Evolutionary conservation across 2,329 filamentous ascomycete genomes (phyloP).

Genomic region (Verticillium isaacii): DNA sequence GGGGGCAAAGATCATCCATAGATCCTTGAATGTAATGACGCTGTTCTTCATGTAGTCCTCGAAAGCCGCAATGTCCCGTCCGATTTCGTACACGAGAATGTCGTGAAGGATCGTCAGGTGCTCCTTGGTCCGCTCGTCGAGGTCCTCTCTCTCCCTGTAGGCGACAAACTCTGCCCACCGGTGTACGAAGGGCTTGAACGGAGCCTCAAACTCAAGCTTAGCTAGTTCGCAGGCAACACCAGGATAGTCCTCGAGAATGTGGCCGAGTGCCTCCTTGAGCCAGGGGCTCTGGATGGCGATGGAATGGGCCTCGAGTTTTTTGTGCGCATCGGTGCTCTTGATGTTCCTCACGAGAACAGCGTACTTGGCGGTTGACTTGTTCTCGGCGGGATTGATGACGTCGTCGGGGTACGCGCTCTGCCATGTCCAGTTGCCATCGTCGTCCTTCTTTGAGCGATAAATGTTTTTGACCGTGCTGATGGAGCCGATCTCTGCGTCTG

Average conservation of each 20-base stretch:
- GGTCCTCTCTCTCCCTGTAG: conserved; percentile 32
- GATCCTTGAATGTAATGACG: conserved; percentile 47
- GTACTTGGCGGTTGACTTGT: conserved; percentile 56
- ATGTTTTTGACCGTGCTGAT: conserved; percentile 35
- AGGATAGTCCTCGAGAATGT: conserved; percentile 53
- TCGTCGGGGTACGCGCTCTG: conserved; percentile 50
- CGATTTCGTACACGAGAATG: conserved; percentile 45
- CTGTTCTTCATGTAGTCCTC: conserved; percentile 48
- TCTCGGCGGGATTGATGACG: conserved; percentile 52
- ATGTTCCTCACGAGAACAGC: conserved; percentile 56
- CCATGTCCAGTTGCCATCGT: conserved; percentile 48
- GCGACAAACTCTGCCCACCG: conserved; percentile 49
- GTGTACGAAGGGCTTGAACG: conserved; percentile 62
- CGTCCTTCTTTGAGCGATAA: conserved; percentile 37
- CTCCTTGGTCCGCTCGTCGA: conserved; percentile 37
- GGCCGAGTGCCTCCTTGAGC: conserved; percentile 50
- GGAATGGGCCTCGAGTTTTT: conserved; percentile 56
- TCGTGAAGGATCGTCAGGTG: conserved; percentile 42
- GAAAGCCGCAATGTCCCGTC: conserved; percentile 41
- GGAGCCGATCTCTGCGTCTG: conserved; percentile 20
- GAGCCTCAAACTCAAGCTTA: conserved; percentile 55
- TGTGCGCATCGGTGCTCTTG: conserved; percentile 53
- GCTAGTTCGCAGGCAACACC: conserved; percentile 55
- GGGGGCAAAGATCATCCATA: conserved; percentile 50
- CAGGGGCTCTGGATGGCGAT: conserved; percentile 60